Base-by-base conservation (phyloP, 495 filamentous ascomycete species). In the Beverwykella pulmonaria region DNA sequence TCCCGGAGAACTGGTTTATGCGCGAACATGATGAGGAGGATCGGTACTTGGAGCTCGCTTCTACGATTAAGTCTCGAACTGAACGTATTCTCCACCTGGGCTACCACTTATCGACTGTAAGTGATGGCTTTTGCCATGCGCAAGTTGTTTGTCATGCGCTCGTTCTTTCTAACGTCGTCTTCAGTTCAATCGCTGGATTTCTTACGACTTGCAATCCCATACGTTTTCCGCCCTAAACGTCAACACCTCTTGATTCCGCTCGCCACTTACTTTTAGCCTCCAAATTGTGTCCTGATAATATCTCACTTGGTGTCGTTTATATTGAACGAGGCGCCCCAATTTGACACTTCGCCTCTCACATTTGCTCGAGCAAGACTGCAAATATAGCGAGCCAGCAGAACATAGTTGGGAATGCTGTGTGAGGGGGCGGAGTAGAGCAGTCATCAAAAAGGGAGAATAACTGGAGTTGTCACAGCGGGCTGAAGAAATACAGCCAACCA, bases 21-120 rank as follows among this genome's bases (percentile, higher is more conserved):
- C 82, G 84, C 55, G 83, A 86, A 15, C 83, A 83, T 65, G 91
- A 92, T 57, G 90, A 94, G 36, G 90, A 94, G 22, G 89, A 91
- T 61, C 85, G 90, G 22, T 82, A 84, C 36, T 80, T 90, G 20
- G 93, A 97, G 71, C 75, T 83, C 1, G 78, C 86, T 0, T 88
- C 86, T 1, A 87, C 89, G 78, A 79, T 78, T 12, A 80, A 85
- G n/a, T 76, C 84, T 26, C 79, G 93, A 22, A 86, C 83, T 63
- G 86, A 91, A 54, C 80, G 93, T n/a, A 86, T 91, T 47, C 74
- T 94, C 0, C 93, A 89, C 84, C 75, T 95, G 0, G 70, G 70
- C 57, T 53, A 63, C 46, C 66, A 72, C 39, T 20, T 72, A 26
- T 41, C 70, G 22, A 63, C 46, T 50, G 70, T 72, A 36, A 69